phyloP scores from a whole-genome alignment of 169 alveolate species.

The Amoebophrya sp. region DNA sequence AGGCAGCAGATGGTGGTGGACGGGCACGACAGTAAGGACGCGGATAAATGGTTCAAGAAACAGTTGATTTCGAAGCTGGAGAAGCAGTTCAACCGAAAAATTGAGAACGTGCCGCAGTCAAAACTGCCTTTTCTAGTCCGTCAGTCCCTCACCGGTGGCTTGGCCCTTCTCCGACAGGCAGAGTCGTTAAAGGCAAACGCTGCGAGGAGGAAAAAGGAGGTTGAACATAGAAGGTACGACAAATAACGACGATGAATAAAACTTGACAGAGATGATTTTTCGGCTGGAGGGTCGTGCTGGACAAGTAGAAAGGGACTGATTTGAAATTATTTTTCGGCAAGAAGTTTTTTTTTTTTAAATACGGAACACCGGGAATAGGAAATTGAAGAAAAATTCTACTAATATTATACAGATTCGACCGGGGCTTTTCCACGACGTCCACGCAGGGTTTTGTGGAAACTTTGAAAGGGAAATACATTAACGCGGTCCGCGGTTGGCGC shows the following conservation, averaged over 20 bases:
- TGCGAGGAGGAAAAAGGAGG: too few relatives aligned
- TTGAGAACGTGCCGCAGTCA: not conserved
- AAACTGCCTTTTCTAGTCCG: conserved; percentile 14
- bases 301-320: too few relatives aligned
- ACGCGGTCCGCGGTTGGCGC: not conserved
- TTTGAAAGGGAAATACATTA: not conserved
- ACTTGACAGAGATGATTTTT: not conserved
- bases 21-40: too few relatives aligned
- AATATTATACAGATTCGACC: not conserved
- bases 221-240: too few relatives aligned
- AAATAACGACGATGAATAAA: not conserved
- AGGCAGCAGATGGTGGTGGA: too few relatives aligned
- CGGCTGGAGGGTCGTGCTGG: too few relatives aligned
- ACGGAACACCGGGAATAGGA: too few relatives aligned
- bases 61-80: not conserved
- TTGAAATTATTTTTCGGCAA: too few relatives aligned
- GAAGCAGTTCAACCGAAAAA: not conserved
- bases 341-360: too few relatives aligned
- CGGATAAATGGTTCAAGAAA: not conserved
- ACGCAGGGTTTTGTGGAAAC: not conserved
- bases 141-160: not conserved
- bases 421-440: not conserved
- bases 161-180: not conserved
- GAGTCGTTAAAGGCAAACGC: not conserved
- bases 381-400: too few relatives aligned